A percentile compares a stretch with the other conserved stretches of the same genome.
phyloP scores from a whole-genome alignment of 163 green algal genomes.

The Chlamydomonas reinhardtii region DNA sequence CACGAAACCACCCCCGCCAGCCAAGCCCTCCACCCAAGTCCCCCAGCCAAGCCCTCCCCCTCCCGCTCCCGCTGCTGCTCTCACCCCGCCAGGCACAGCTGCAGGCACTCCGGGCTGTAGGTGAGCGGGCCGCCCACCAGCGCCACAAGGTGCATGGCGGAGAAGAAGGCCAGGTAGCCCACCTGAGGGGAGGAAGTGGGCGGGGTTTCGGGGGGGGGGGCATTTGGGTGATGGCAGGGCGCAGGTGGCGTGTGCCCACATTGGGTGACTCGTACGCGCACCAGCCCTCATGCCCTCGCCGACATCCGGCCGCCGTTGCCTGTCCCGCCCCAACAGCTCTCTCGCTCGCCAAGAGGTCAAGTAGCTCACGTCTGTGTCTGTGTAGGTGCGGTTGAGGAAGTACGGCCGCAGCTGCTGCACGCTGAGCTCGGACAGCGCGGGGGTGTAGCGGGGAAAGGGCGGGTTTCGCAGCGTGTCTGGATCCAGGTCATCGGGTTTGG shows the following conservation, averaged over 20 bases:
- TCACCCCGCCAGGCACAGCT: conserved; percentile 55
- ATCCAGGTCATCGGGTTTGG: conserved; percentile 36
- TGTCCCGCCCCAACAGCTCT: too few relatives aligned
- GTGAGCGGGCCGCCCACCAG: conserved; percentile 59
- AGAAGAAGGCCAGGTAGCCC: conserved; percentile 61
- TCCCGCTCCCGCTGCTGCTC: not conserved
- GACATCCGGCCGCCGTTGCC: too few relatives aligned
- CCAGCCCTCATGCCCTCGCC: too few relatives aligned
- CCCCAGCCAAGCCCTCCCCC: too few relatives aligned
- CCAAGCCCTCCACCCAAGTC: too few relatives aligned
- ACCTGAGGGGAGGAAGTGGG: conserved; percentile 19
- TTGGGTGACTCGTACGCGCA: too few relatives aligned
- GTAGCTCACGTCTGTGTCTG: conserved; percentile 64
- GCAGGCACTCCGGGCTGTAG: conserved; percentile 61
- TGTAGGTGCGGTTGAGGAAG: conserved; percentile 54
- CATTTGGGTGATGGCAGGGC: too few relatives aligned
- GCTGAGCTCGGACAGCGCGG: not conserved
- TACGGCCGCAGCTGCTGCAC: conserved; percentile 59
- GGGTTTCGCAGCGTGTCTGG: conserved; percentile 22
- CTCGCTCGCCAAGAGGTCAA: too few relatives aligned
- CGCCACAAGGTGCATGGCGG: conserved; percentile 57
- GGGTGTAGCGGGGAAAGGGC: conserved; percentile 49
- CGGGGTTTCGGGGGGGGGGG: not conserved
- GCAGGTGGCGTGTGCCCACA: too few relatives aligned
- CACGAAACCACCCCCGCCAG: too few relatives aligned